phyloP scores from a whole-genome alignment of 1,284 basidiomycete species.

The Amylostereum areolatum region DNA sequence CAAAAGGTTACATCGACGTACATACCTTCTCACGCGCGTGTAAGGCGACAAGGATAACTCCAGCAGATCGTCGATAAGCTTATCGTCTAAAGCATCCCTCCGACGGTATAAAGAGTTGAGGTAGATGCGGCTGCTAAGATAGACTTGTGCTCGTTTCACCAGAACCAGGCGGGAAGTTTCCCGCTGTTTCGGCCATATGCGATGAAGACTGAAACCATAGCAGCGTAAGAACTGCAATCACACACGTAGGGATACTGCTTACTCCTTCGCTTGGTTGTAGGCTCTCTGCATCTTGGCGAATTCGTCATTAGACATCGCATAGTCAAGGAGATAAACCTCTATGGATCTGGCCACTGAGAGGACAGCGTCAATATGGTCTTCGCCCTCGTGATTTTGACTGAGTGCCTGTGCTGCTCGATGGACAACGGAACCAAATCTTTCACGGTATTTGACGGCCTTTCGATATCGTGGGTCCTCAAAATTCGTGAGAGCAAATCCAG shows the following conservation, averaged over 20 bases:
- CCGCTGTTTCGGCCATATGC: constrained; percentile 68
- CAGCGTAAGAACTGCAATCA: neutral
- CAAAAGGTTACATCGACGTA: neutral
- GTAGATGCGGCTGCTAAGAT: constrained; percentile 67
- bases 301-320: constrained; percentile 56
- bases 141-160: constrained; percentile 76
- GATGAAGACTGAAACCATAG: constrained; percentile 46
- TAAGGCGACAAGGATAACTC: constrained; percentile 87
- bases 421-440: constrained; percentile 66
- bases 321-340: constrained; percentile 71
- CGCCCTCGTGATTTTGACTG: constrained; percentile 52
- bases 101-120: constrained; percentile 79
- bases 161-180: constrained; percentile 72
- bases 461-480: constrained; percentile 74
- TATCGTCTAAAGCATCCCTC: constrained; percentile 78
- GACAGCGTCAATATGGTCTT: constrained; percentile 93
- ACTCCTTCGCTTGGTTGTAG: constrained; percentile 67
- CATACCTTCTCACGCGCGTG: constrained; percentile 68
- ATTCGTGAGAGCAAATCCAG: constrained; percentile 74
- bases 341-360: constrained; percentile 64
- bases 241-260: constrained; percentile 20
- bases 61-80: constrained; percentile 70
- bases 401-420: constrained; percentile 68
- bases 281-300: constrained; percentile 65
- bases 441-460: constrained; percentile 53